Evolutionary conservation across 2,329 filamentous ascomycete genomes (phyloP), one percentile per base, ranked within the genome.

Genomic region (Dactylonectria macrodidyma): DNA sequence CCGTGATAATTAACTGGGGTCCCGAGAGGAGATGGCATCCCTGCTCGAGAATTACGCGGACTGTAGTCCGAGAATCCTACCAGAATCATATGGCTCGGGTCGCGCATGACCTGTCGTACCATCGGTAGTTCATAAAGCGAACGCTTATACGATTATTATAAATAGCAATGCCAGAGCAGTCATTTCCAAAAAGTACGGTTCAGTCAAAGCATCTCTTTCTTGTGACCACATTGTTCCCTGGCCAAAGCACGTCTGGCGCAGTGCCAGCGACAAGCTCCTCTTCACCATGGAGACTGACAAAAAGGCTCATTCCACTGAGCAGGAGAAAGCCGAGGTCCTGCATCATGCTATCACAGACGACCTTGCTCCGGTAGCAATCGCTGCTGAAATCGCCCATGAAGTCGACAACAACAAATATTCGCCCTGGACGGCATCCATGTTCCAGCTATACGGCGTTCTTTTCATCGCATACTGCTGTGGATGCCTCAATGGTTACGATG

Each of bases 381-480:
- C 78, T n/a, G 78, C 81, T 1, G 81, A 84, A 58, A 80, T 85
- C 10, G 83, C 81, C 3, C 79, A 84, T 33, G 80, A 83, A 36
- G 78, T 78, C 6, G 78, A 81, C 11, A 76, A 77, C 6, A 78
- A 78, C 7, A 75, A 78, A 3, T 82, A 81, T 63, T 84, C 79
- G 7, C 86, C 86, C 58, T 89, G 85, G 83, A 87, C 86, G 0
- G 69, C 68, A 65, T 80, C 78, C 16, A 86, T 89, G 85, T 78
- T 86, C 57, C 82, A 83, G 19, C 81, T 89, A 0, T 90, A 89
- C 62, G 77, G 81, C 10, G 82, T 85, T 26, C 76, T 89, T 0
- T 55, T 79, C 2, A 77, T 86, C 3, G 83, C 85, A 1, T 89
- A 88, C 69, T 79, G 88, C 8, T 88, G 87, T 69, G 87, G 86